Percentiles rank a stretch among this genome's conserved stretches.
phyloP scores from a whole-genome alignment of 1,139 yeast species.

The Barnettozyma hawaiiensis region DNA sequence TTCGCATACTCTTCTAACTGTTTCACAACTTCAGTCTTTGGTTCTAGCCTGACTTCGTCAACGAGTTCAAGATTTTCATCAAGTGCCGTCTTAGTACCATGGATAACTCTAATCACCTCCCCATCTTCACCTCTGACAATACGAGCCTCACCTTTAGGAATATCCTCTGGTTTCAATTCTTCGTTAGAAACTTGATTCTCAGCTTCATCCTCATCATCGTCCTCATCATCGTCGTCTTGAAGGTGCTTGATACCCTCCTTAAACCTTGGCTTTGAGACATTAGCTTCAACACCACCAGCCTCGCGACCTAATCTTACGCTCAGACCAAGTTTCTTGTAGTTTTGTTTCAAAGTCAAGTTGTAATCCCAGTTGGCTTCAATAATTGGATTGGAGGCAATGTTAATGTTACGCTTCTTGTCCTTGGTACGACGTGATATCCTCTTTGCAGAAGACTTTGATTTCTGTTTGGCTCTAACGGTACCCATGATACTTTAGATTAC shows the following conservation, averaged over 20 bases:
- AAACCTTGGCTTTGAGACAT: constrained; percentile 36
- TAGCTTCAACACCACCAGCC: constrained; percentile 64
- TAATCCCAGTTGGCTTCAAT: constrained; percentile 91
- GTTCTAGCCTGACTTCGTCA: constrained; percentile 26
- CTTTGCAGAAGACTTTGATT: constrained; percentile 63
- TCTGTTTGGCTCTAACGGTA: constrained; percentile 83
- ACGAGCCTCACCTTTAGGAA: constrained; percentile 78
- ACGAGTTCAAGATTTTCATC: constrained; percentile 29
- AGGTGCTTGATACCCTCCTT: constrained; percentile 34
- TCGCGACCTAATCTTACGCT: constrained; percentile 56
- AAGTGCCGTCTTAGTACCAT: constrained; percentile 48
- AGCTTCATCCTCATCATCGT: constrained; percentile 21
- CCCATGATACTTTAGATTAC: constrained; percentile 40
- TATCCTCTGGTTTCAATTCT: constrained; percentile 47
- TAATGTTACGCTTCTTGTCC: constrained; percentile 61
- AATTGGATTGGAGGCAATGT: constrained; percentile 67
- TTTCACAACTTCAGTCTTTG: constrained; percentile 50
- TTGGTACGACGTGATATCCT: constrained; percentile 65
- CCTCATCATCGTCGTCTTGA: constrained; percentile 28
- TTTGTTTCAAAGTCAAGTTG: constrained; percentile 73
- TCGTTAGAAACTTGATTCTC: constrained; percentile 32
- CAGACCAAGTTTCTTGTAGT: constrained; percentile 73
- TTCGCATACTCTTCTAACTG: constrained; percentile 67
- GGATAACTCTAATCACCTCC: constrained; percentile 60
- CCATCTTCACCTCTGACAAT: constrained; percentile 72